Conservation (phyloP, 805 yeast species). For the Candida peoriensis region DNA sequence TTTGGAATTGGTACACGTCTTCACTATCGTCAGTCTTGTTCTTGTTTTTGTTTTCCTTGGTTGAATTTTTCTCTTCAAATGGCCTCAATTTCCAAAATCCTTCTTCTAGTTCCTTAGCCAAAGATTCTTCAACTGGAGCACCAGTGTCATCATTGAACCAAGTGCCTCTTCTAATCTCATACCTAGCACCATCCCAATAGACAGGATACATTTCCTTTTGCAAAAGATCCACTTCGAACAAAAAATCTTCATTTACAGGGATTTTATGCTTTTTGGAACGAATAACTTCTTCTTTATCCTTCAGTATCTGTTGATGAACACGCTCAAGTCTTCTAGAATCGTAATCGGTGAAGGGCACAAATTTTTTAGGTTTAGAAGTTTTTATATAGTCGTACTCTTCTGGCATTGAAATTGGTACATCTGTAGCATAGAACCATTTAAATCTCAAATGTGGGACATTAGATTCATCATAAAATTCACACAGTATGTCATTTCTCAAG, state of each 20-base stretch:
- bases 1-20: constrained; percentile 11
- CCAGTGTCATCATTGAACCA: constrained; percentile 73
- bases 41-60: neutral
- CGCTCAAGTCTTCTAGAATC: constrained; percentile 64
- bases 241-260: constrained; percentile 74
- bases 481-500: neutral
- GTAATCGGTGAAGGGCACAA: constrained; percentile 56
- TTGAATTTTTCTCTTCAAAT: constrained; percentile 17
- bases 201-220: constrained; percentile 56
- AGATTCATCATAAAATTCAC: neutral
- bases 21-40: neutral
- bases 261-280: constrained; percentile 23
- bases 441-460: constrained; percentile 13
- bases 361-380: constrained; percentile 48
- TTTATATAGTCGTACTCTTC: constrained; percentile 49
- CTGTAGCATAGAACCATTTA: constrained; percentile 83
- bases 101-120: constrained; percentile 56
- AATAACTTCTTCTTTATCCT: constrained; percentile 1
- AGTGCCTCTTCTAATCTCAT: constrained; percentile 75
- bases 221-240: constrained; percentile 65
- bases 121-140: constrained; percentile 43
- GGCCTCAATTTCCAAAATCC: constrained; percentile 41
- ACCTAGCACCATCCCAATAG: constrained; percentile 86
- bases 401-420: constrained; percentile 68
- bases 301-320: constrained; percentile 10